Evolutionary conservation across 495 filamentous ascomycete species (phyloP), one percentile per base, ranked within the genome.

Genomic region (Podospora anserina): DNA sequence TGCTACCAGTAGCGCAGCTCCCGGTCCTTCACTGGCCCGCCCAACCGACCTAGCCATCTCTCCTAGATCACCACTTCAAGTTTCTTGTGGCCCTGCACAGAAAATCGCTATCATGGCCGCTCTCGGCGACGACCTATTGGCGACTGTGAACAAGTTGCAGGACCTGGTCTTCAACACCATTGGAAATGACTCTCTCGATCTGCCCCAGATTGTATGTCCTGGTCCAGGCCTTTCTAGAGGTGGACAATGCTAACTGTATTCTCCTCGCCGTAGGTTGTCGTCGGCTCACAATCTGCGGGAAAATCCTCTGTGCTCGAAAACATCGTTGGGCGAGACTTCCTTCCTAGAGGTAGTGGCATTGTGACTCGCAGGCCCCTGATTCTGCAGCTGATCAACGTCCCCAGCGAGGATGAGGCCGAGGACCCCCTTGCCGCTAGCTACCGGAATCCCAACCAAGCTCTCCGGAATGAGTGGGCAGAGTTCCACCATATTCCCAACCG

Each of bases 301-400:
- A 99, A 99, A 81, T 98, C 95, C n/a, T 98, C 95, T 18, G 95
- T 99, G 20, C 87, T 99, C 66, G 95, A 99, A 80, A 99, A 99
- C 76, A 97, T 99, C 72, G 95, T 99, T 71, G 95, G 96, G 62
- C 87, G 95, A 77, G 95, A 99, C 78, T 99, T 99, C 75, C 84
- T 99, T 34, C 95, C 95, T 66, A 91, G 95, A 76, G 95, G 95
- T 70, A 96, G 92, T 74, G 95, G 95, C 73, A 98, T 99, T 79
- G 94, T 97, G 58, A 99, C 95, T 27, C 86, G 95, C 66, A 85
- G 95, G 71, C 95, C 95, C 11, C 86, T 99, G 70, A 97, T 99
- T 71, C 86, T 99, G 28, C 95, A 99, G 79, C 89, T 99, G 69
- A 98, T 99, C 85, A 99, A 99, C 73, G 88, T 99, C 54, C 92